phyloP scores from a whole-genome alignment of 306 rosid genomes.

The Castanospermum australe region DNA sequence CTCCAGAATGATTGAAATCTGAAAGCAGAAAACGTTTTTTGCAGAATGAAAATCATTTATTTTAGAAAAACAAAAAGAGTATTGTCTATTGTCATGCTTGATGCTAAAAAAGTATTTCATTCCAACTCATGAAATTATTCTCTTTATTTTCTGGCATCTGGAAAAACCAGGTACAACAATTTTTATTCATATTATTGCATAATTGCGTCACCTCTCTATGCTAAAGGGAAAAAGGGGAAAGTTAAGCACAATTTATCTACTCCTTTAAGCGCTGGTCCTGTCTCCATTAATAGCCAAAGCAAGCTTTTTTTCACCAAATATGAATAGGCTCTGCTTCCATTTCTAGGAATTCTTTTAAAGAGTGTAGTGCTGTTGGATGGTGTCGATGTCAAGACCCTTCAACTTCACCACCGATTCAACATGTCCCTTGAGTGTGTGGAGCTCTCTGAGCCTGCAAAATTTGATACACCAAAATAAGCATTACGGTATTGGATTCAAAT shows the following conservation, averaged over 20 bases:
- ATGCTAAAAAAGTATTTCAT: not conserved
- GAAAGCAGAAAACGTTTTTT: not conserved
- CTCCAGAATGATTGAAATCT: not conserved
- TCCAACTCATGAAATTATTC: not conserved
- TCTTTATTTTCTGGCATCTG: not conserved
- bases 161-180: not conserved
- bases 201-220: not conserved
- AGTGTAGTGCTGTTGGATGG: constrained; percentile 58
- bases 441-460: constrained; percentile 65
- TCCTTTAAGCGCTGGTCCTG: not conserved
- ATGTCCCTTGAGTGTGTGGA: constrained; percentile 81
- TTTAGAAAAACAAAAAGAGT: not conserved
- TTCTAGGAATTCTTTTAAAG: constrained; percentile 20
- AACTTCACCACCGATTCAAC: constrained; percentile 79
- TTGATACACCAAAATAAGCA: not conserved
- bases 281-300: not conserved
- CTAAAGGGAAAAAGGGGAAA: not conserved
- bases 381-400: constrained; percentile 74
- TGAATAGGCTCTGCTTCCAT: not conserved
- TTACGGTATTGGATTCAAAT: not conserved
- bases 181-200: not conserved
- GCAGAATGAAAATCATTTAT: not conserved
- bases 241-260: not conserved
- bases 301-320: not conserved
- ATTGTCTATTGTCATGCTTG: not conserved